Base-by-base conservation (phyloP, 352 stramenopile genomes). In the Peronosclerospora sorghi region DNA sequence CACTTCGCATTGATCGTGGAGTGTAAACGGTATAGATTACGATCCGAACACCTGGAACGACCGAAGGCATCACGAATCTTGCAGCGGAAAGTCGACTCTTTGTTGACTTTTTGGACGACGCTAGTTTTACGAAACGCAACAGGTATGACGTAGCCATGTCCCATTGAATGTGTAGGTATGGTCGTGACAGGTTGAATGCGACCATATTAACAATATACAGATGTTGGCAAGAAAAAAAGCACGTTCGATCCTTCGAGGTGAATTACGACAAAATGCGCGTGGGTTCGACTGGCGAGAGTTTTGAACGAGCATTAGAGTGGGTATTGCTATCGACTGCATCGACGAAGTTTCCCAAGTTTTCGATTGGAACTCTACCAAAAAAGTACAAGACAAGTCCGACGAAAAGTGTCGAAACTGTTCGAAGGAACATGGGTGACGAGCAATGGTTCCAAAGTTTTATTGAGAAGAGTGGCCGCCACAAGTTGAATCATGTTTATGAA, bases 91-190 rank as follows among this genome's bases (percentile, higher is more conserved):
- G 62, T 24, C 52, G 56, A 17, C 26, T 86, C 7, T 67, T 59
- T 39, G 65, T 83, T 8, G 73, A 86, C 27, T 84, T 83, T 26
- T 39, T 83, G 8, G 73, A 86, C 48, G 59, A 47, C 32, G 51
- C 44, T n/a, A 52, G 40, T 15, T 81, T 72, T 56, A 46, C 21
- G 14, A 63, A 53, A 32, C 61, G 59, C 19, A 72, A 54, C 39
- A 59, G 65, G 71, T 74, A 18, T 28, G 19, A 8, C 14, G 8
- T 24, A n/a, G 9, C 14, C 8, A 28, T 28, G 17, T 19, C 14
- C 1, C 10, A 38, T n/a, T 7, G 21, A 26, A 26, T 26, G 21
- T 40, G 8, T 19, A 26, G 17, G 18, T 9, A 6, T 18, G n/a
- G 4, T 28, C 17, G 28, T 45, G 27, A 41, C 34, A 40, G 10